Conservation (phyloP, 1,284 basidiomycete genomes). For the Naganishia sp. region DNA sequence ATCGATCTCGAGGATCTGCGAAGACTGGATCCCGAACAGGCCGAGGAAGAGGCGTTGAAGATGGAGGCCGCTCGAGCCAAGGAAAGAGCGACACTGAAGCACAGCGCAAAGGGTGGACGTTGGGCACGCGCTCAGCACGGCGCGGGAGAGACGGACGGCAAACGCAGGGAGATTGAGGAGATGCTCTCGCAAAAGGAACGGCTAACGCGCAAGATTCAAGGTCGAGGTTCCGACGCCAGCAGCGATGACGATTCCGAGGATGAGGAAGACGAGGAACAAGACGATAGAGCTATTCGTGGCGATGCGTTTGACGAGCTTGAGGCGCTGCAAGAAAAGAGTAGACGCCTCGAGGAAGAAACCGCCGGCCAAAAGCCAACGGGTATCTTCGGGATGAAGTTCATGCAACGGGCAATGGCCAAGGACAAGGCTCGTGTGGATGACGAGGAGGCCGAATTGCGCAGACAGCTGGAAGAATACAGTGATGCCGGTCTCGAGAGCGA, state of each 20-base stretch:
- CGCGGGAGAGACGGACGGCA: conserved; percentile 41
- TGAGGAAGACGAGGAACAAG: conserved; percentile 54
- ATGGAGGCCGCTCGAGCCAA: conserved; percentile 74
- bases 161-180: conserved; percentile 43
- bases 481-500: conserved; percentile 59
- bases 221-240: conserved; percentile 56
- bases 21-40: conserved; percentile 59
- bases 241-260: conserved; percentile 57
- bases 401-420: conserved; percentile 81
- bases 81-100: conserved; percentile 80
- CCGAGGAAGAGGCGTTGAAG: conserved; percentile 63
- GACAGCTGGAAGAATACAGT: conserved; percentile 61
- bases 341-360: conserved; percentile 41
- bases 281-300: conserved; percentile 60
- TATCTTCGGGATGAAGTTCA: conserved; percentile 91
- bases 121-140: conserved; percentile 48
- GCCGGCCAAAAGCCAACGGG: conserved; percentile 59
- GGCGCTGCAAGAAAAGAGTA: conserved; percentile 56
- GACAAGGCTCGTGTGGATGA: conserved; percentile 63
- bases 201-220: conserved; percentile 69
- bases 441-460: conserved; percentile 68
- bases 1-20: conserved; percentile 57
- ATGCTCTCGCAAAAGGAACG: conserved; percentile 74
- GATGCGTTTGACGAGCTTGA: conserved; percentile 73
- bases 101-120: conserved; percentile 70